Percentiles rank a stretch among this genome's conserved stretches.
These are phyloP conservation scores for Solanum acaule DNA, from an alignment of 257 asterid genomes.

Conservation along the genomic window DNA sequence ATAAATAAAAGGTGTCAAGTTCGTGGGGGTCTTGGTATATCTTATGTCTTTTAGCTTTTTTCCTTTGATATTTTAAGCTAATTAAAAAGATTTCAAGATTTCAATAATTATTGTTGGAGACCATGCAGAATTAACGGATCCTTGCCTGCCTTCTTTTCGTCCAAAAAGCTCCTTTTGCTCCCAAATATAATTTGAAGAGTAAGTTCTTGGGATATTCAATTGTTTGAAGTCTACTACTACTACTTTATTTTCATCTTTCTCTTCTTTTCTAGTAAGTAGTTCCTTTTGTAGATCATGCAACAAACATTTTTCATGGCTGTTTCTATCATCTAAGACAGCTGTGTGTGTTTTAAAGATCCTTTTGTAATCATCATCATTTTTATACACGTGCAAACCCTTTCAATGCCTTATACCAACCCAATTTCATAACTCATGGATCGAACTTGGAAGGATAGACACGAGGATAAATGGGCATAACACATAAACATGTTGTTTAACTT, in stretches of 20 bases:
- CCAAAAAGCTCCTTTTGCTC: conserved; percentile 34
- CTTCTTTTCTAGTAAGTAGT: not conserved
- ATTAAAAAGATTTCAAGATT: conserved; percentile 38
- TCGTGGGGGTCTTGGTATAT: not conserved
- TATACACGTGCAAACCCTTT: conserved; percentile 8
- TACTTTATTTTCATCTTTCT: not conserved
- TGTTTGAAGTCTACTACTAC: not conserved
- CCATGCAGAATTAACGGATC: conserved; percentile 56
- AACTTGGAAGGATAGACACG: not conserved
- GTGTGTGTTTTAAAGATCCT: not conserved
- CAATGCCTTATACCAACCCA: not conserved
- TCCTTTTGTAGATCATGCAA: conserved; percentile 11
- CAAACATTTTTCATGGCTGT: not conserved
- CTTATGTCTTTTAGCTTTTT: not conserved
- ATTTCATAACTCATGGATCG: not conserved
- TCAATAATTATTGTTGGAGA: conserved; percentile 65
- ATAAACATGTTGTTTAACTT: not conserved
- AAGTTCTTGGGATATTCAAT: conserved; percentile 23
- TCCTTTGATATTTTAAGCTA: not conserved
- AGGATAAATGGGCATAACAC: not conserved
- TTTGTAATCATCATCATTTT: not conserved
- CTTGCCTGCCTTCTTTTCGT: conserved; percentile 26
- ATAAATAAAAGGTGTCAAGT: not conserved
- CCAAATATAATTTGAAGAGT: conserved; percentile 16
- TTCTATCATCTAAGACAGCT: conserved; percentile 4